Base-by-base conservation (phyloP, 768 basidiomycete genomes). In the Tulasnella sp. region DNA sequence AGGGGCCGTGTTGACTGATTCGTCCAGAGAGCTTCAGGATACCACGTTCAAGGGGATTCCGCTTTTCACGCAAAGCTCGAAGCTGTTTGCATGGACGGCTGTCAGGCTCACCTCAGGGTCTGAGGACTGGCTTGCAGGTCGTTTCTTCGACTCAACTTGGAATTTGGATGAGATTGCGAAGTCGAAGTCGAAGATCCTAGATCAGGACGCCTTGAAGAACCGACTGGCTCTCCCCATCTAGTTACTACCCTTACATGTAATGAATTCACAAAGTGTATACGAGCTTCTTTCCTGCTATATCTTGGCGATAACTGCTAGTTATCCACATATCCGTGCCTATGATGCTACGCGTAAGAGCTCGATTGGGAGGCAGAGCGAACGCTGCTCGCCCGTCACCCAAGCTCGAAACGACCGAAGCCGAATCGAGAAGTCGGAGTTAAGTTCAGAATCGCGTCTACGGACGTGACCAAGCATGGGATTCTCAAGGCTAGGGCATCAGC, bases 401-500 rank as follows among this genome's bases (percentile, higher is more conserved):
- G 14, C 80, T 83, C 78, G 80, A 72, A 54, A 84, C 79, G 31
- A 83, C 82, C 16, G 85, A 82, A 31, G 74, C 44, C 75, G 81
- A 48, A 8, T 85, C 50, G 82, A 86, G 31, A 75, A 84, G 9
- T 77, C 16, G 69, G 85, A 31, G 69, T 79, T 16, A 60, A 79
- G n/a, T 64, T 72, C 22, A 69, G 41, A 3, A 31, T 72, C 60
- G 78, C 69, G 11, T 40, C 42, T 14, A 83, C 83, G 16, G 85
- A 87, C 78, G 84, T 85, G 37, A 81, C 81, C 3, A 80, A 83
- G 44, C 76, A 77, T 11, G 80, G 81, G 40, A 75, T 80, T 14
- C 83, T 85, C 22, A 83, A 82, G 20, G 83, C 80, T 24, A 85
- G 83, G 1, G 84, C 85, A 18, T 74, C 80, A 8, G 80, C 73